Percentiles rank a stretch among this genome's conserved stretches.
Conservation (phyloP, 106 monocot species). For the Cymbidium sinense region DNA sequence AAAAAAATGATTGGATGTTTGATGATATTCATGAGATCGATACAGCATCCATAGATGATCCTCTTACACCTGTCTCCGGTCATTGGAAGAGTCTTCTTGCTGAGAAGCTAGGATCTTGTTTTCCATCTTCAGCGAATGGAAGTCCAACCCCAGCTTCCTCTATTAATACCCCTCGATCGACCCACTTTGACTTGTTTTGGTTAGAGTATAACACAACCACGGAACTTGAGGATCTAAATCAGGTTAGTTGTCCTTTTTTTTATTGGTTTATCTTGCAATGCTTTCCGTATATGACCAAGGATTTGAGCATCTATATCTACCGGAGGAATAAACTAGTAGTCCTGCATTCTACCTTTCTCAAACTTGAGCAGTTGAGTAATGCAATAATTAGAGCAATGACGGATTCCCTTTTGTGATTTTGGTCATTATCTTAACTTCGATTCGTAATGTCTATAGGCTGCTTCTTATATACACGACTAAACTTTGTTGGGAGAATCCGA, state of each 20-base stretch:
- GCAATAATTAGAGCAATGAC: neutral
- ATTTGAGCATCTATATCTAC: neutral
- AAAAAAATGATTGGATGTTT: conserved; percentile 64
- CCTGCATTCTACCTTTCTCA: neutral
- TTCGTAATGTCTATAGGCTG: neutral
- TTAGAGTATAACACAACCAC: conserved; percentile 51
- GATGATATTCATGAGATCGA: conserved; percentile 84
- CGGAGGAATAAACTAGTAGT: neutral
- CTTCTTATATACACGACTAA: neutral
- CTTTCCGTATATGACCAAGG: neutral
- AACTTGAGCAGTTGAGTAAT: neutral
- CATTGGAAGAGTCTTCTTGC: conserved; percentile 30
- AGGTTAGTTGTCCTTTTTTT: conserved; percentile 22
- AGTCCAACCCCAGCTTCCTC: conserved; percentile 63
- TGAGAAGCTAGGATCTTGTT: conserved; percentile 40
- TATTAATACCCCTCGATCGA: conserved; percentile 43
- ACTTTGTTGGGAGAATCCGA: neutral
- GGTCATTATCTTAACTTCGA: neutral
- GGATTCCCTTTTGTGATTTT: too few relatives aligned
- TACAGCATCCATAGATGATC: conserved; percentile 63
- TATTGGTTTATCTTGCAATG: neutral
- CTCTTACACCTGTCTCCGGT: conserved; percentile 23
- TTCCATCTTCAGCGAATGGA: conserved; percentile 38
- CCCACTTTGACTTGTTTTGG: conserved; percentile 67
- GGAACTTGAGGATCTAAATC: conserved; percentile 52